These are phyloP conservation scores for Colletotrichum tropicicola DNA, from an alignment of 2,329 filamentous ascomycete species.

Conservation along the genomic window DNA sequence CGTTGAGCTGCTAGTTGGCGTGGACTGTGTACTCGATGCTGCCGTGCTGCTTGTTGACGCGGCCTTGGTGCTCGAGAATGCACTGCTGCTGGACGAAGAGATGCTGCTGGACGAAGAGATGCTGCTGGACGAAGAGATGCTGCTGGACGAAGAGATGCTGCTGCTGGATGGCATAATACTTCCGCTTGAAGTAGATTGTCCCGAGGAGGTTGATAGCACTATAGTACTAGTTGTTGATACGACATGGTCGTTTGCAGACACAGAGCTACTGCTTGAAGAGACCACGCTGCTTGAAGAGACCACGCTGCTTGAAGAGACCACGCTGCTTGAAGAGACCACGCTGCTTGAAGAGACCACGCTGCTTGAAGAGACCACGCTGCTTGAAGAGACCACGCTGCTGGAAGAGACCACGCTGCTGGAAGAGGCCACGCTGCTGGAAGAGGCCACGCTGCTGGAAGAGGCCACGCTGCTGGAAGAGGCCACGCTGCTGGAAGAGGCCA, in stretches of 20 bases:
- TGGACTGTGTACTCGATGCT: no score
- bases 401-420: not conserved
- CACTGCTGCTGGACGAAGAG: no score
- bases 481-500: not conserved
- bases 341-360: not conserved
- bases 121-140: no score
- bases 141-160: no score
- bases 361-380: not conserved
- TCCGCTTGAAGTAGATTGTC: no score
- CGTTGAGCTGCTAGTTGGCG: not conserved
- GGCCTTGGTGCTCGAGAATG: no score
- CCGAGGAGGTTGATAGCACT: no score
- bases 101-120: no score
- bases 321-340: not conserved
- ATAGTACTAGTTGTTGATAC: not conserved
- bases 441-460: not conserved
- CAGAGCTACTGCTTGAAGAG: not conserved
- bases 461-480: not conserved
- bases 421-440: not conserved
- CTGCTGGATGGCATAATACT: no score
- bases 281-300: not conserved
- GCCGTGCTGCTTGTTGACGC: no score
- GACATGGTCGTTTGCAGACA: not conserved
- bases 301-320: not conserved
- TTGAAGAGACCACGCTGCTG: not conserved